Evolutionary conservation across 345 rosid species (phyloP).

Genomic region (Rhodomyrtus tomentosa): DNA sequence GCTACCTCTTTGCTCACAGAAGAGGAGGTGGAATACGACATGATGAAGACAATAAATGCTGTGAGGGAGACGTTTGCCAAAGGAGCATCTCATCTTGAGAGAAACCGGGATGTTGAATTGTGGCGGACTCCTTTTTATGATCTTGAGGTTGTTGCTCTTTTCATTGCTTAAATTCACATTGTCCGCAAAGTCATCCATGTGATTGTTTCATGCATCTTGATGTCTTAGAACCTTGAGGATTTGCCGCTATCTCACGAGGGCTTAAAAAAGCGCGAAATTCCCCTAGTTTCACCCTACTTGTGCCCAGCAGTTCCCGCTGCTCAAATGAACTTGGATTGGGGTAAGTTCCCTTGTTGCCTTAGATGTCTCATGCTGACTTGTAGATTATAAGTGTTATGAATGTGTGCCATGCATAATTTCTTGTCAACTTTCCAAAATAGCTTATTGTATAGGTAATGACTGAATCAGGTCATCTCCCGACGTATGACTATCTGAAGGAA

Average conservation of each 20-base stretch:
- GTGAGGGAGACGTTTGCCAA: slow-evolving; percentile 27
- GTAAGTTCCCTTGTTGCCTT: slow-evolving; percentile 23
- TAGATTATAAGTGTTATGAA: not conserved
- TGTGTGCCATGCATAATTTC: not conserved
- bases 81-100: slow-evolving; percentile 9
- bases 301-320: slow-evolving; percentile 19
- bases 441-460: not conserved
- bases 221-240: slow-evolving; percentile 32
- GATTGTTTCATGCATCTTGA: not conserved
- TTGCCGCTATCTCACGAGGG: slow-evolving; percentile 54
- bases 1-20: slow-evolving; percentile 51
- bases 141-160: slow-evolving; percentile 25
- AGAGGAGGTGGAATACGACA: slow-evolving; percentile 67
- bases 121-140: slow-evolving; percentile 77
- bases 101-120: slow-evolving; percentile 12
- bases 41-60: slow-evolving; percentile 19
- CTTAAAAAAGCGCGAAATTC: slow-evolving; percentile 37
- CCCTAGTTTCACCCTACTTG: slow-evolving; percentile 27
- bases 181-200: not conserved
- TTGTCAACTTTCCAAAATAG: not conserved
- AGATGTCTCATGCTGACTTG: not conserved
- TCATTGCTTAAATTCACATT: not conserved
- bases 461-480: slow-evolving; percentile 60
- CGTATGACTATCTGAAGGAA: slow-evolving; percentile 47
- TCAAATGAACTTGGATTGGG: slow-evolving; percentile 51